Evolutionary conservation across 2,329 filamentous ascomycete species (phyloP).

Genomic region (Dothistroma pini): DNA sequence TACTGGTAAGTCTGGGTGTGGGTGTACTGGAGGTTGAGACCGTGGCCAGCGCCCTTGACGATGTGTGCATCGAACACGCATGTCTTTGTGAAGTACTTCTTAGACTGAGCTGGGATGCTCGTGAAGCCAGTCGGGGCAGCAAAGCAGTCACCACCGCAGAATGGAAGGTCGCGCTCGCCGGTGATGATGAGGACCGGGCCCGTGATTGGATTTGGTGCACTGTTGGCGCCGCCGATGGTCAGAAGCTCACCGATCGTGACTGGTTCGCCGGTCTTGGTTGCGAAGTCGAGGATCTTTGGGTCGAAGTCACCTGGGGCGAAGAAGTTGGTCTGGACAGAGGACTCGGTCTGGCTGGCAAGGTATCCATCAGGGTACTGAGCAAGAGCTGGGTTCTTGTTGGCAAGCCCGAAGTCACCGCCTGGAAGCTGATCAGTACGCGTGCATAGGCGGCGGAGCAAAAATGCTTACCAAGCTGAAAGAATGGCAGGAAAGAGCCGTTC

Average conservation of each 20-base stretch:
- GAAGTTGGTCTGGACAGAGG: constrained; percentile 50
- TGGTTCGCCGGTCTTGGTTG: constrained; percentile 52
- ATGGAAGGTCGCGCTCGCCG: constrained; percentile 51
- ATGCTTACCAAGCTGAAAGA: constrained; percentile 27
- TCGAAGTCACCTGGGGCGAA: constrained; percentile 53
- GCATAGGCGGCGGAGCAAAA: not conserved
- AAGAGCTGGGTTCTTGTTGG: constrained; percentile 31
- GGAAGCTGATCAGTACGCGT: not conserved
- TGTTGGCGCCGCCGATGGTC: constrained; percentile 47
- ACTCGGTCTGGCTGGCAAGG: constrained; percentile 46
- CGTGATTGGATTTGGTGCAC: constrained; percentile 38
- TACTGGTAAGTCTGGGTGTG: constrained; percentile 29
- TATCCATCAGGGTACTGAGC: constrained; percentile 49
- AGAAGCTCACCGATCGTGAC: constrained; percentile 58
- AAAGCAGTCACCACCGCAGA: constrained; percentile 60
- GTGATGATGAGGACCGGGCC: constrained; percentile 60
- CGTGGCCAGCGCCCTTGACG: constrained; percentile 47
- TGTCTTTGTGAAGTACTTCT: constrained; percentile 44
- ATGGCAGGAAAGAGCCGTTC: constrained; percentile 43
- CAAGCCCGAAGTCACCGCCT: constrained; percentile 32
- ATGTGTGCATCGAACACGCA: constrained; percentile 51
- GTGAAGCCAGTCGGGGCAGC: constrained; percentile 38
- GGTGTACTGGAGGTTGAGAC: constrained; percentile 35
- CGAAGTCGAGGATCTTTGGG: constrained; percentile 47
- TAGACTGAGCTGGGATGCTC: constrained; percentile 46